Conservation (phyloP, 345 rosid species). For the Dipteronia sinensis region DNA sequence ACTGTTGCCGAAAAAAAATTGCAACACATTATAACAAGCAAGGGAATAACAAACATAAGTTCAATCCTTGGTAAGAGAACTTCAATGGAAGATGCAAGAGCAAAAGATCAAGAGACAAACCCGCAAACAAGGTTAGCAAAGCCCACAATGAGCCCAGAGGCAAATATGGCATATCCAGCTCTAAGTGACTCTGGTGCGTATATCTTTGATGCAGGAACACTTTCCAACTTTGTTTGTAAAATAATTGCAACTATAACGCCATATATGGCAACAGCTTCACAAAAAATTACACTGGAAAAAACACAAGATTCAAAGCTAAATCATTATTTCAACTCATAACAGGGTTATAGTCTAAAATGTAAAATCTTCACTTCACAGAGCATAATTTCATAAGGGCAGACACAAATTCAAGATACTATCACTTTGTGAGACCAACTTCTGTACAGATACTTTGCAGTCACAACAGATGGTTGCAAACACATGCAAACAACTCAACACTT, state of each 20-base stretch:
- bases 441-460: background rate
- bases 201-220: conserved; percentile 73
- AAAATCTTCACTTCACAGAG: conserved; percentile 1
- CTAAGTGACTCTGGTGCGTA: conserved; percentile 90
- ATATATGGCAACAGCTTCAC: conserved; percentile 99
- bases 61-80: background rate
- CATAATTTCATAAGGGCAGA: background rate
- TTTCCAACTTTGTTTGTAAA: conserved; percentile 93
- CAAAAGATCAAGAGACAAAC: conserved; percentile 44
- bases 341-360: background rate
- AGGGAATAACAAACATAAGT: background rate
- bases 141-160: conserved; percentile 98
- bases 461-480: background rate
- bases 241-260: conserved; percentile 98
- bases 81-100: background rate
- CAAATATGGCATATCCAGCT: conserved; percentile 99
- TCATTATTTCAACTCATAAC: background rate
- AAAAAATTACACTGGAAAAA: conserved; percentile 81
- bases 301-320: conserved; percentile 8
- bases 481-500: background rate
- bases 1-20: conserved; percentile 40
- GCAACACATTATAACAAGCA: background rate
- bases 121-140: conserved; percentile 99
- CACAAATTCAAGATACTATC: background rate
- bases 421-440: background rate